These are phyloP conservation scores for Multifurca ochricompacta DNA, from an alignment of 768 basidiomycete species.

Conservation along the genomic window DNA sequence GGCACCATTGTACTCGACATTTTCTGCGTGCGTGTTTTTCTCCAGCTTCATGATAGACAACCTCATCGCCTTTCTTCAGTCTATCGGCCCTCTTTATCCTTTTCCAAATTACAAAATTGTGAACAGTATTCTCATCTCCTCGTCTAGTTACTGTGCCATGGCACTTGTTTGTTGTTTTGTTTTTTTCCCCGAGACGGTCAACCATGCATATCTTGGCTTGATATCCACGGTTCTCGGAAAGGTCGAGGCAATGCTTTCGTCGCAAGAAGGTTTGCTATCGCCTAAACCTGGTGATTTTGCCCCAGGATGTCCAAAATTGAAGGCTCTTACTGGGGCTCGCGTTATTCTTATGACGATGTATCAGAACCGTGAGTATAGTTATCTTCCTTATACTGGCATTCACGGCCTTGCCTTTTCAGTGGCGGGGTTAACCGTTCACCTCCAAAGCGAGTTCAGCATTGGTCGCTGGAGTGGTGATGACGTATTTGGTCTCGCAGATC, in stretches of 20 bases:
- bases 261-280: slow-evolving; percentile 29
- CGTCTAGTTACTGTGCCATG: slow-evolving; percentile 41
- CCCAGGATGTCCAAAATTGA: slow-evolving; percentile 21
- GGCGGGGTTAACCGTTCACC: slow-evolving; percentile 27
- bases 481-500: slow-evolving; percentile 29
- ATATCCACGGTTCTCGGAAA: slow-evolving; percentile 27
- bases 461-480: slow-evolving; percentile 41
- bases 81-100: slow-evolving; percentile 44
- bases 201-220: slow-evolving; percentile 33
- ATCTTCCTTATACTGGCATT: neutral
- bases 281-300: slow-evolving; percentile 22
- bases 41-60: neutral
- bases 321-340: slow-evolving; percentile 23
- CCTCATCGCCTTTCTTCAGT: slow-evolving; percentile 23
- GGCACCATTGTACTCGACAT: slow-evolving; percentile 41
- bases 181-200: slow-evolving; percentile 48
- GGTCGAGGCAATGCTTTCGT: slow-evolving; percentile 25
- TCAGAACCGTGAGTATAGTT: slow-evolving; percentile 24
- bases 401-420: slow-evolving; percentile 25
- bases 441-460: slow-evolving; percentile 37
- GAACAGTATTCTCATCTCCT: slow-evolving; percentile 37
- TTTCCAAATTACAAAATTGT: slow-evolving; percentile 37
- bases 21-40: slow-evolving; percentile 29
- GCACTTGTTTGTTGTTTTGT: slow-evolving; percentile 36
- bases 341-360: slow-evolving; percentile 23